These are phyloP conservation scores for Yarrowia yakushimensis DNA, from an alignment of 805 yeast species.

Conservation along the genomic window DNA sequence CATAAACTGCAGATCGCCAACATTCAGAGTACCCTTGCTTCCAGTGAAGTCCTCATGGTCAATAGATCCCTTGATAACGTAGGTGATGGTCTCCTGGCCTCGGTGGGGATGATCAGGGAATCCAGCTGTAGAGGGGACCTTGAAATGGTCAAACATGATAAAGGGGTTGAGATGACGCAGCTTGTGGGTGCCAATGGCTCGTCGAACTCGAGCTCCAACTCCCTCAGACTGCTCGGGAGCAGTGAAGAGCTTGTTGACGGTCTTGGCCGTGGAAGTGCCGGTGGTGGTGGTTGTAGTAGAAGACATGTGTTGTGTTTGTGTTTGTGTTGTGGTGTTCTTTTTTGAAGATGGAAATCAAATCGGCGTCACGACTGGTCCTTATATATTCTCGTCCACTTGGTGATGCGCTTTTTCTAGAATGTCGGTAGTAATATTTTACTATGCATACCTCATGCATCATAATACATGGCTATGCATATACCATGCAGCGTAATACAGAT, in stretches of 20 bases:
- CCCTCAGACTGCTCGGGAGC: constrained; percentile 68
- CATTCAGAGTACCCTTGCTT: constrained; percentile 61
- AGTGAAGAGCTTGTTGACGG: not conserved
- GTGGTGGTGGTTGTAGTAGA: not conserved
- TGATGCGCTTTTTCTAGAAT: not conserved
- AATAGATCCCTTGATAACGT: constrained; percentile 58
- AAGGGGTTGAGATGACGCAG: constrained; percentile 73
- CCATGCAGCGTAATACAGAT: not conserved
- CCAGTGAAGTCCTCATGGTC: constrained; percentile 88
- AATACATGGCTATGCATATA: not conserved
- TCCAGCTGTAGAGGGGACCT: constrained; percentile 40
- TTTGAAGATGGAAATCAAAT: not conserved
- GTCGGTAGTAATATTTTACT: not conserved
- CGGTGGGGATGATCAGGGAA: constrained; percentile 80
- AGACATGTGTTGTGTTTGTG: not conserved
- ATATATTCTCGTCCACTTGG: not conserved
- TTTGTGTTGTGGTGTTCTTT: not conserved
- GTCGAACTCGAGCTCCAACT: constrained; percentile 75
- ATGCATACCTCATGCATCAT: not conserved
- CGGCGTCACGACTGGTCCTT: not conserved
- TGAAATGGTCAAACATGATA: constrained; percentile 34
- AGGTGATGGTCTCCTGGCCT: constrained; percentile 77
- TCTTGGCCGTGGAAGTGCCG: not conserved
- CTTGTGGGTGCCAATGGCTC: constrained; percentile 58
- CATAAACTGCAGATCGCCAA: constrained; percentile 89